These are phyloP conservation scores for Aureobasidium sp. DNA, from an alignment of 2,329 filamentous ascomycete genomes.

Conservation along the genomic window DNA sequence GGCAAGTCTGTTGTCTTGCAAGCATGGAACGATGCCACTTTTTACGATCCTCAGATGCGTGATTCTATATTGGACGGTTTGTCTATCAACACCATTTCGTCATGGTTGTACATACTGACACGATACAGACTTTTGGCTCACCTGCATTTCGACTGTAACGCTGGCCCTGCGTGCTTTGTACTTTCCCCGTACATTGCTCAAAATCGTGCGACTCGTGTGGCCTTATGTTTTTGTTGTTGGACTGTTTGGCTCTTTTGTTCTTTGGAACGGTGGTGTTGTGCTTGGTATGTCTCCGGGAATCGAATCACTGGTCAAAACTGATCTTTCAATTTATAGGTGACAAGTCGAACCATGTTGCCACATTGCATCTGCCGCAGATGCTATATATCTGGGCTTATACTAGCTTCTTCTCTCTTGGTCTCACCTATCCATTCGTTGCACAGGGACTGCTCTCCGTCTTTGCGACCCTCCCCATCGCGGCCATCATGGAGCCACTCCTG, in stretches of 20 bases:
- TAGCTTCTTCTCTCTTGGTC: conserved; percentile 78
- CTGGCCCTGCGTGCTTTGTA: neutral
- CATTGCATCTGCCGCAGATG: conserved; percentile 83
- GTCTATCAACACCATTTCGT: neutral
- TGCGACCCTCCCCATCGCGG: conserved; percentile 21
- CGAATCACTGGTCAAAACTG: conserved; percentile 21
- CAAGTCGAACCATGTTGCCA: conserved; percentile 88
- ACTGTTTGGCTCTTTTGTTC: conserved; percentile 67
- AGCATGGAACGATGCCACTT: conserved; percentile 34
- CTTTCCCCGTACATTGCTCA: neutral
- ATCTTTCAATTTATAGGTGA: conserved; percentile 53
- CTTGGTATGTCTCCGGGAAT: conserved; percentile 53
- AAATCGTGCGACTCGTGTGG: conserved; percentile 7
- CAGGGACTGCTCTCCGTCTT: conserved; percentile 23
- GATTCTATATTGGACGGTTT: conserved; percentile 45
- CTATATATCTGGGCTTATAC: conserved; percentile 92
- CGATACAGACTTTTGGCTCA: conserved; percentile 22
- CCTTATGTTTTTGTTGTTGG: conserved; percentile 57
- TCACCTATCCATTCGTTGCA: conserved; percentile 55
- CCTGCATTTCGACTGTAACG: conserved; percentile 5
- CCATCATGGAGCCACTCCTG: conserved; percentile 26
- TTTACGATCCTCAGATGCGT: conserved; percentile 45
- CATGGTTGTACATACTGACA: conserved; percentile 5
- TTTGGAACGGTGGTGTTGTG: conserved; percentile 87
- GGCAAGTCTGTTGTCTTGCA: conserved; percentile 22